Conservation (phyloP, 768 basidiomycete species). For the Macrolepiota albuminosa region DNA sequence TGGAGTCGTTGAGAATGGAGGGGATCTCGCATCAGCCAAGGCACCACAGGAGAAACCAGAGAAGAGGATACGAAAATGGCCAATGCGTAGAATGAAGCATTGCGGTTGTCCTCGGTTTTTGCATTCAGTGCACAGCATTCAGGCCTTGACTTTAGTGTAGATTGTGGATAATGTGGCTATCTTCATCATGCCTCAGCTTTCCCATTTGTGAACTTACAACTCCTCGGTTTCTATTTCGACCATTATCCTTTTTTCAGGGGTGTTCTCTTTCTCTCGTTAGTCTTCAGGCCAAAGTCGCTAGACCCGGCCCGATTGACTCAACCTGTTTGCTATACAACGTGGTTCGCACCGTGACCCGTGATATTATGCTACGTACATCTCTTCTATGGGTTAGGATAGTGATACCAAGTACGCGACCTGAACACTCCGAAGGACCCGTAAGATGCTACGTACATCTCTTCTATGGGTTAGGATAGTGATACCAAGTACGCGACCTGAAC, state of each 20-base stretch:
- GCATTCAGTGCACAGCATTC: background rate
- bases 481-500: background rate
- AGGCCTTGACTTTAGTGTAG: too few species aligned
- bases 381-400: too few species aligned
- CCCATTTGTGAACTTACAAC: background rate
- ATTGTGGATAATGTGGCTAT: background rate
- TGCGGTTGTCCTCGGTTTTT: background rate
- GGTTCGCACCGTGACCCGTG: background rate
- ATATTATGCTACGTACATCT: background rate
- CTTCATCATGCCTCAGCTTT: background rate
- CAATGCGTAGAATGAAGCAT: conserved; percentile 13
- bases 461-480: too few species aligned
- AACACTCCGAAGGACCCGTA: background rate
- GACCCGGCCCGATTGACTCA: background rate
- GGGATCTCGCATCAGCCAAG: conserved; percentile 22
- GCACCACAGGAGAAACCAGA: conserved; percentile 20
- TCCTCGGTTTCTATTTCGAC: background rate
- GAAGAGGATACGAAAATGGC: conserved; percentile 49
- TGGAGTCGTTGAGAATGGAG: conserved; percentile 24
- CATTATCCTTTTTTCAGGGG: background rate
- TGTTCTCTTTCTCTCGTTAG: background rate
- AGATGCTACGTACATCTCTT: too few species aligned
- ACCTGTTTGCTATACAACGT: too few species aligned
- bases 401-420: background rate
- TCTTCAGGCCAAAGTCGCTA: background rate